phyloP scores from a whole-genome alignment of 2,329 filamentous ascomycete species.

The Cladosporium austrohemisphaericum region DNA sequence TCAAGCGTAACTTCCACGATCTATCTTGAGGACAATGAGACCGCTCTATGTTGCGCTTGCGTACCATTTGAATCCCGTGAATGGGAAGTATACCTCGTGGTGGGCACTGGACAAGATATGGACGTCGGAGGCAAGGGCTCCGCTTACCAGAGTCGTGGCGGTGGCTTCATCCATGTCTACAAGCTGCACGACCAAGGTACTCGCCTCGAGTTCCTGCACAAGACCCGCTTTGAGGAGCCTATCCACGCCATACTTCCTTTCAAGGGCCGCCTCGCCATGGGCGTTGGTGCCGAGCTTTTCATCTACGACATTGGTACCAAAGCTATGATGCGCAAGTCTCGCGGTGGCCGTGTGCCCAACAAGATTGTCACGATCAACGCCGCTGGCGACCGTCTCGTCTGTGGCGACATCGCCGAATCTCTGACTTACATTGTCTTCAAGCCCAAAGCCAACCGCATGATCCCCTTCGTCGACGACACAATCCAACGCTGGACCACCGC shows the following conservation, averaged over 20 bases:
- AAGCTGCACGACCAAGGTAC: constrained; percentile 83
- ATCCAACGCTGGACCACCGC: constrained; percentile 87
- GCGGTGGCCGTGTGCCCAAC: constrained; percentile 30
- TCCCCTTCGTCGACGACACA: constrained; percentile 89
- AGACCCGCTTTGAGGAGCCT: constrained; percentile 86
- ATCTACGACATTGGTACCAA: constrained; percentile 92
- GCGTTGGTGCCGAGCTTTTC: constrained; percentile 74
- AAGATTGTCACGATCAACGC: constrained; percentile 88
- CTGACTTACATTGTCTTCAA: constrained; percentile 94
- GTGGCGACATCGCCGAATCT: constrained; percentile 88
- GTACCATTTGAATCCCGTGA: constrained; percentile 86
- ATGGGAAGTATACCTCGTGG: constrained; percentile 83
- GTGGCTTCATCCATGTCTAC: constrained; percentile 87
- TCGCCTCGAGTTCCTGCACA: constrained; percentile 90
- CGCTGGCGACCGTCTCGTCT: constrained; percentile 84
- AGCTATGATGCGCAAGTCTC: constrained; percentile 83
- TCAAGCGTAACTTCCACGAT: constrained; percentile 59
- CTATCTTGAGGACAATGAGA: constrained; percentile 84
- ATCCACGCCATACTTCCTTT: constrained; percentile 88
- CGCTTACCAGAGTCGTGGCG: constrained; percentile 15
- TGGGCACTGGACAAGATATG: constrained; percentile 92
- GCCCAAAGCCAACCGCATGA: constrained; percentile 81
- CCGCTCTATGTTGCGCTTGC: constrained; percentile 78
- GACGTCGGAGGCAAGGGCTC: constrained; percentile 18
- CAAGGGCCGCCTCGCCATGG: constrained; percentile 84